Evolutionary conservation across 495 filamentous ascomycete species (phyloP).

Genomic region (Xylaria cubensis): DNA sequence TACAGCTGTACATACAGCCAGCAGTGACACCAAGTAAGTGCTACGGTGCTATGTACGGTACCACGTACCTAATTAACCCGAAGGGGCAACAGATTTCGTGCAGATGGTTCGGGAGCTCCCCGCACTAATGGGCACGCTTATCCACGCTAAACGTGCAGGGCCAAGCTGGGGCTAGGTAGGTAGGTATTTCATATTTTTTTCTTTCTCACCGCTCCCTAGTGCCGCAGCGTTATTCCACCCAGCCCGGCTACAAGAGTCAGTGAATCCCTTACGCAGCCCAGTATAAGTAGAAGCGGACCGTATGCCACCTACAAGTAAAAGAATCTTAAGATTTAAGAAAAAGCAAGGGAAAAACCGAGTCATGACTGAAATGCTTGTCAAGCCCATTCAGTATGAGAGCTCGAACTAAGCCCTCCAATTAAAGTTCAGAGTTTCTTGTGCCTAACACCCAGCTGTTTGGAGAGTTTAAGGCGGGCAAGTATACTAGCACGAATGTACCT

Average conservation of each 20-base stretch:
- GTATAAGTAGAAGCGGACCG: slow-evolving; percentile 4
- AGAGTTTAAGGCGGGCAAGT: slow-evolving; percentile 19
- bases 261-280: background rate
- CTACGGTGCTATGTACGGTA: background rate
- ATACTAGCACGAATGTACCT: slow-evolving; percentile 1
- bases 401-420: background rate
- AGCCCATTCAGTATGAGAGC: background rate
- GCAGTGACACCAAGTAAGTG: background rate
- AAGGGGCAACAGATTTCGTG: slow-evolving; percentile 31
- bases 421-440: background rate
- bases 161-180: background rate
- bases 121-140: slow-evolving; percentile 31
- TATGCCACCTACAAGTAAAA: background rate
- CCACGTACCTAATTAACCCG: slow-evolving; percentile 17
- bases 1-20: slow-evolving; percentile 9
- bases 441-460: slow-evolving; percentile 12
- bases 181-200: slow-evolving; percentile 6
- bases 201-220: slow-evolving; percentile 1
- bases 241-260: background rate
- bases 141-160: slow-evolving; percentile 16
- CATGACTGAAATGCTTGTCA: background rate
- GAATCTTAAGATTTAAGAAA: background rate
- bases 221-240: slow-evolving; percentile 1
- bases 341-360: background rate
- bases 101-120: slow-evolving; percentile 34